Percentiles rank a stretch among this genome's conserved stretches.
Conservation (phyloP, 2,329 filamentous ascomycete species). For the Leptographium wingfieldii region DNA sequence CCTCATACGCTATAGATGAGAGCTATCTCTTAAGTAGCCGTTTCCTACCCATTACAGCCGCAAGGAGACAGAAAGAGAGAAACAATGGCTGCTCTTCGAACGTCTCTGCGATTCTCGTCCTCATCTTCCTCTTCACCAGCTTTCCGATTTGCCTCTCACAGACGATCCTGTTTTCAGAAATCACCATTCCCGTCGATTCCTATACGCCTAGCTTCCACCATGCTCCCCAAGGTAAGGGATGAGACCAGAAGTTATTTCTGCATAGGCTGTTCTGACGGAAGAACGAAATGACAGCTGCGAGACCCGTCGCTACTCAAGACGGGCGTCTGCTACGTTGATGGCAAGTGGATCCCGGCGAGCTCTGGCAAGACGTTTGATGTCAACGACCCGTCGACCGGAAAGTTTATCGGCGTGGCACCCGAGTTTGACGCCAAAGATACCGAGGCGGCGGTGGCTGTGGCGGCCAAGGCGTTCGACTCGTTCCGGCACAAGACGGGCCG, state of each 20-base stretch:
- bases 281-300: conserved; percentile 44
- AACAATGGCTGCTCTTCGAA: conserved; percentile 5
- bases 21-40: background rate
- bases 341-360: conserved; percentile 75
- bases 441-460: conserved; percentile 71
- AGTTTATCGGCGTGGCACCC: conserved; percentile 69
- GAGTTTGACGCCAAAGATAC: conserved; percentile 74
- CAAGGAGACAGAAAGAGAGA: background rate
- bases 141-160: conserved; percentile 5
- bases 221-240: conserved; percentile 30
- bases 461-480: conserved; percentile 57
- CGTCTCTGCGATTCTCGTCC: conserved; percentile 7
- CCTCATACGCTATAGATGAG: background rate
- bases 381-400: conserved; percentile 69
- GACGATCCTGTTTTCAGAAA: conserved; percentile 17
- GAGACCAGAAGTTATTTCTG: background rate
- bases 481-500: conserved; percentile 64
- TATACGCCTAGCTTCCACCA: conserved; percentile 27
- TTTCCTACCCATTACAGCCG: background rate
- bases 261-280: background rate
- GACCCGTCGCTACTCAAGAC: conserved; percentile 75
- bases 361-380: conserved; percentile 91
- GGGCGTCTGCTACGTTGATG: conserved; percentile 75
- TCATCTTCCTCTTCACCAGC: background rate
- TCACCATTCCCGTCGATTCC: conserved; percentile 15